A percentile compares a stretch with the other conserved stretches of the same genome.
These are phyloP conservation scores for Thraustochytrium sp. DNA, from an alignment of 352 stramenopile genomes.

Conservation along the genomic window DNA sequence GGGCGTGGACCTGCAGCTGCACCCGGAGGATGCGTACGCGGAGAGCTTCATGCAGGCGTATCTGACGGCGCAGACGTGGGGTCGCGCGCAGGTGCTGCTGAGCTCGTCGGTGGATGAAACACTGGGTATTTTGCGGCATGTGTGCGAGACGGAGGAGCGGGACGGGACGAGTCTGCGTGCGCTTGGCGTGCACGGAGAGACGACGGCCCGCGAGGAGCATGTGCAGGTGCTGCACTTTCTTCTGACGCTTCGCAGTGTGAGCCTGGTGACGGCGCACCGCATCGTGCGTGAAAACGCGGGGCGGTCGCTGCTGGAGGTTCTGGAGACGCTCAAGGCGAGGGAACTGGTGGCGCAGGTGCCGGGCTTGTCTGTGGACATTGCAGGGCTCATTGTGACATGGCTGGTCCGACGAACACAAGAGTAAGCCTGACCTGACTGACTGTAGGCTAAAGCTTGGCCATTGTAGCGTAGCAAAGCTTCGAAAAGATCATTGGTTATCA, in stretches of 20 bases:
- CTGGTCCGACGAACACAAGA: neutral
- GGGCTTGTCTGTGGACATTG: neutral
- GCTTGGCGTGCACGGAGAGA: neutral
- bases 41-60: neutral
- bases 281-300: neutral
- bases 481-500: too few species aligned
- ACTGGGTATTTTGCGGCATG: neutral
- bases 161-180: neutral
- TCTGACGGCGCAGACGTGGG: conserved; percentile 1
- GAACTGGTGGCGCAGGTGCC: neutral
- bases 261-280: neutral
- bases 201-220: neutral
- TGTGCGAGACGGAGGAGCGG: neutral
- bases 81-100: neutral
- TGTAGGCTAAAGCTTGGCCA: too few species aligned
- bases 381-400: neutral
- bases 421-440: too few species aligned
- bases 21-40: neutral
- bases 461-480: too few species aligned
- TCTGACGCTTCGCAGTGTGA: neutral
- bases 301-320: neutral
- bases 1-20: neutral
- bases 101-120: neutral
- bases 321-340: neutral
- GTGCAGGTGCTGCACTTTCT: conserved; percentile 1